Base-by-base conservation (phyloP, 2,329 filamentous ascomycete species). In the Exophiala aquamarina region DNA sequence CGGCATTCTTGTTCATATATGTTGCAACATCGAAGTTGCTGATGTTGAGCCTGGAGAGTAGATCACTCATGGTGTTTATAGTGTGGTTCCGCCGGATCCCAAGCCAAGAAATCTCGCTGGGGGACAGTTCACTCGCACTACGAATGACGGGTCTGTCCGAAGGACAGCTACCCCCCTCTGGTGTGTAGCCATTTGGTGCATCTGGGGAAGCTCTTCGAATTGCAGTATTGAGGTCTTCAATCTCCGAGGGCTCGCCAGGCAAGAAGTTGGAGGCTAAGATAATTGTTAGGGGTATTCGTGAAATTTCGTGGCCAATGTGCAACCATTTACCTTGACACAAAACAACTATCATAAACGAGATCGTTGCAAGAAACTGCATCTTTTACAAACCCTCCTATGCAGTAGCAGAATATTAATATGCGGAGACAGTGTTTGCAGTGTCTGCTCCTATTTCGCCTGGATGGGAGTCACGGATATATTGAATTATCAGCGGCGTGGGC, bases 81-180 rank as follows among this genome's bases (percentile, higher is more conserved):
- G 89, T 93, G 55, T 84, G 83, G 49, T 80, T 79, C 52, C 89
- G 79, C 46, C 91, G 80, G 49, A 74, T 75, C 41, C 79, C 63
- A 10, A 95, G 75, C 89, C 90, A 96, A 62, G 76, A 70, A 32
- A 73, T 76, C 70, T 96, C 91, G 47, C 84, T 73, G 11, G 72
- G 58, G 2, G 88, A 92, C 7, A 95, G 69, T 0, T 61, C 60
- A 18, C 67, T 66, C 36, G 86, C 87, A 26, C 65, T 65, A 55
- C 90, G 83, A 47, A 95, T 79, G 2, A 71, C 74, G 1, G 90
- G 90, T 39, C 80, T 77, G 13, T 71, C 72, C 8, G 74, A 69
- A 3, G 89, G 89, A 61, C 90, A 95, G 54, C 77, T 66, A 32
- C 87, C 84, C 4, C 69, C 63, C 23, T 75, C 69, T 0, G 90